A percentile compares a stretch with the other conserved stretches of the same genome.
Evolutionary conservation across 108 stramenopile species (phyloP).

Genomic region (Fragilaria radians): DNA sequence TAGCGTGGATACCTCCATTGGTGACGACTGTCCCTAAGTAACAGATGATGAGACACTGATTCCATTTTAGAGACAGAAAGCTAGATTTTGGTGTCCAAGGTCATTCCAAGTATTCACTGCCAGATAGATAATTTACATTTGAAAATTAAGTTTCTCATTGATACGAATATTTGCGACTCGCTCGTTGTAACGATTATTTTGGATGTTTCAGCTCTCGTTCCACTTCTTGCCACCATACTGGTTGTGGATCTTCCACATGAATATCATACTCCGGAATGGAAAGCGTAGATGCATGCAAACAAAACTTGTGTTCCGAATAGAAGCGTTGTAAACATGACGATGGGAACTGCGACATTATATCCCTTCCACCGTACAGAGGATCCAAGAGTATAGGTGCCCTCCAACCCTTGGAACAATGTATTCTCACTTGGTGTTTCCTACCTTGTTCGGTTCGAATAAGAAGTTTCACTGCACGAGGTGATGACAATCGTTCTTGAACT

Average conservation of each 20-base stretch:
- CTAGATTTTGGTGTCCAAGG: too few relatives aligned
- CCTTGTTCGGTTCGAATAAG: slow-evolving; percentile 54
- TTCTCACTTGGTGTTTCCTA: slow-evolving; percentile 74
- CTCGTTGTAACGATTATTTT: too few relatives aligned
- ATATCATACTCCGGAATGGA: slow-evolving; percentile 41
- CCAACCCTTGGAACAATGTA: slow-evolving; percentile 51
- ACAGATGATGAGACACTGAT: too few relatives aligned
- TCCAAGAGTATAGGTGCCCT: slow-evolving; percentile 49
- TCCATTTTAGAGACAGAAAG: too few relatives aligned
- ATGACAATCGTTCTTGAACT: slow-evolving; percentile 7
- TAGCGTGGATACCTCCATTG: too few relatives aligned
- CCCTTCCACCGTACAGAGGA: slow-evolving; percentile 24
- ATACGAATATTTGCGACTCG: too few relatives aligned
- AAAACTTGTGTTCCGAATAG: slow-evolving; percentile 22
- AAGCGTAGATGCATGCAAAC: slow-evolving; percentile 48
- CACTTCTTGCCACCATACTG: slow-evolving; percentile 44
- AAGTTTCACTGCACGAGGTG: slow-evolving; percentile 21
- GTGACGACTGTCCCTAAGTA: too few relatives aligned
- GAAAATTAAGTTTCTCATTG: too few relatives aligned
- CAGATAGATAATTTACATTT: too few relatives aligned
- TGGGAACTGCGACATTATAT: neutral
- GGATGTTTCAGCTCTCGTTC: too few relatives aligned
- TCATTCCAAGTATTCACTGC: too few relatives aligned
- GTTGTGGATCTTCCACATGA: slow-evolving; percentile 39
- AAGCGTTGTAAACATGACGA: neutral